A percentile compares a stretch with the other conserved stretches of the same genome.
Conservation (phyloP, 257 asterid species). For the Ballota nigra region DNA sequence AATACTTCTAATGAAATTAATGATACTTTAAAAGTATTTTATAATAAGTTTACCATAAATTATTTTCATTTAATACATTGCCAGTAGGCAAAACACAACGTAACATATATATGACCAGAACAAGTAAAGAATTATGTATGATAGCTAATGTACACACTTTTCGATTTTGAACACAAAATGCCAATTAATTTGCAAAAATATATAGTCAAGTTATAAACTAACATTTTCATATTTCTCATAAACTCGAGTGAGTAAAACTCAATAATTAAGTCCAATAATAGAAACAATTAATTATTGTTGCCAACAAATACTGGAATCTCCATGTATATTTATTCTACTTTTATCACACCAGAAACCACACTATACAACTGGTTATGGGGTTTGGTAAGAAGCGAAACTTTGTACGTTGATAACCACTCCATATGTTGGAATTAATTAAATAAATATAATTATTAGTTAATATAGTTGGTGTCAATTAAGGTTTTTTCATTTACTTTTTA, state of each 20-base stretch:
- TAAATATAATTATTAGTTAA: slow-evolving; percentile 9
- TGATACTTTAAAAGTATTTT: too few relatives aligned
- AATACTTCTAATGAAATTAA: too few relatives aligned
- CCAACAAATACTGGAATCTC: background rate
- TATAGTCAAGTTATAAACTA: too few relatives aligned
- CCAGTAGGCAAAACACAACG: too few relatives aligned
- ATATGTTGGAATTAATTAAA: slow-evolving; percentile 13
- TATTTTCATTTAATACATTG: too few relatives aligned
- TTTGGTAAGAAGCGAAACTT: slow-evolving; percentile 25
- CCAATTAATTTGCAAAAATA: too few relatives aligned
- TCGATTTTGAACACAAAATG: too few relatives aligned
- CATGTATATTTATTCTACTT: background rate
- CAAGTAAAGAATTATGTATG: too few relatives aligned
- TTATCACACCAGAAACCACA: slow-evolving; percentile 25
- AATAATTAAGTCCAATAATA: background rate
- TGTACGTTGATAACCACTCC: slow-evolving; percentile 19
- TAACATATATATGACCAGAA: too few relatives aligned
- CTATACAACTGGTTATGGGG: slow-evolving; percentile 18
- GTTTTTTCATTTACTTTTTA: background rate
- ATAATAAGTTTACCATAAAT: too few relatives aligned
- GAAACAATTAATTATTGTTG: background rate
- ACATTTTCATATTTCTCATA: background rate
- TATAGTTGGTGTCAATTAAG: slow-evolving; percentile 16
- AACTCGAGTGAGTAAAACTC: background rate
- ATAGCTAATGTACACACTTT: too few relatives aligned